phyloP scores from a whole-genome alignment of 495 filamentous ascomycete genomes.

The Apiosordaria backusii region DNA sequence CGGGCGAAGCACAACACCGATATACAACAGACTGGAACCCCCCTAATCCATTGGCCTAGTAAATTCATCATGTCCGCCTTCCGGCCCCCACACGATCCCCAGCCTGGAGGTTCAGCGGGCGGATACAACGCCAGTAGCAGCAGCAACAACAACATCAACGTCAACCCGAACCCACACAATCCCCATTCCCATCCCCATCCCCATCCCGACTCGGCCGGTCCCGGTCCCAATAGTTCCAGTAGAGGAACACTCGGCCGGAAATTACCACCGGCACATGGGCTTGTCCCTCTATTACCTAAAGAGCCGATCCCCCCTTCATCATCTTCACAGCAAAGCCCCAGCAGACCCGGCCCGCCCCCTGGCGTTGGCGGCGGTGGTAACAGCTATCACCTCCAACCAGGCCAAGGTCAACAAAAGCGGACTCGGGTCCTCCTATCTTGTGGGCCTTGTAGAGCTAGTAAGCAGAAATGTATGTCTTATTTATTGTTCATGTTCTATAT shows the following conservation, averaged over 20 bases:
- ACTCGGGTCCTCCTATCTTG: conserved; percentile 41
- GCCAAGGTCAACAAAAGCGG: conserved; percentile 26
- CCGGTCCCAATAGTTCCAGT: too few relatives aligned
- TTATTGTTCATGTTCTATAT: not conserved
- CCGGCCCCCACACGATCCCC: not conserved
- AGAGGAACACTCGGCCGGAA: too few relatives aligned
- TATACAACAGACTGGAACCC: not conserved
- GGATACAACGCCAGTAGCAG: not conserved
- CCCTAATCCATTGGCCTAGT: not conserved
- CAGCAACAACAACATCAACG: not conserved
- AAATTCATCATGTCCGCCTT: not conserved
- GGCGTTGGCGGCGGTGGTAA: not conserved
- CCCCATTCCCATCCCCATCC: too few relatives aligned
- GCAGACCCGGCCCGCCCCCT: too few relatives aligned
- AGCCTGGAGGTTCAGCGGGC: too few relatives aligned
- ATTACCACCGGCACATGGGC: too few relatives aligned
- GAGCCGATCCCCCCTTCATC: not conserved
- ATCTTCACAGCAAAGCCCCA: too few relatives aligned
- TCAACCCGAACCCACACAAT: not conserved
- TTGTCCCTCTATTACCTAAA: not conserved
- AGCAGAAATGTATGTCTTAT: conserved; percentile 40
- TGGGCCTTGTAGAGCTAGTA: conserved; percentile 39
- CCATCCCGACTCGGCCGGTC: too few relatives aligned
- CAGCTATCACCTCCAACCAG: not conserved
- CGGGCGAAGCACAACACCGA: too few relatives aligned